Conservation (phyloP, 495 filamentous ascomycete genomes). For the Penicillium coffeae region DNA sequence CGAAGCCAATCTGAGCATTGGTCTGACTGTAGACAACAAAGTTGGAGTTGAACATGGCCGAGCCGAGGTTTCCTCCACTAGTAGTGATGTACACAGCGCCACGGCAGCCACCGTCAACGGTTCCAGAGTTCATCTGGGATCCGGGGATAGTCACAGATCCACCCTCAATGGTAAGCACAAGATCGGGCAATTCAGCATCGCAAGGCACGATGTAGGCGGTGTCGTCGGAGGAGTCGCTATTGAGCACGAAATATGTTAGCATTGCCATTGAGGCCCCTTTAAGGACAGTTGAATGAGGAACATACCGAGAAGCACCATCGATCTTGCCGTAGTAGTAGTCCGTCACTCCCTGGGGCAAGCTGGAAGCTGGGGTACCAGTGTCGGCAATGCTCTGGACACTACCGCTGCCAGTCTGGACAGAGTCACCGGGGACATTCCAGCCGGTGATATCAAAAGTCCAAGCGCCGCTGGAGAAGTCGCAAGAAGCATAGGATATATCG, state of each 20-base stretch:
- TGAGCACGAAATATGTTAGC: not conserved
- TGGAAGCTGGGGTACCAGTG: constrained; percentile 69
- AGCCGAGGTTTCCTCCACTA: constrained; percentile 66
- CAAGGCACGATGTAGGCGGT: constrained; percentile 67
- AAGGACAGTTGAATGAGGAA: too few species aligned
- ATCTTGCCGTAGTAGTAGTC: constrained; percentile 58
- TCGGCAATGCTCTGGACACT: constrained; percentile 26
- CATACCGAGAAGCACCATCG: constrained; percentile 30
- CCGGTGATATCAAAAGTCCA: constrained; percentile 65
- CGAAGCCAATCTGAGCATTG: constrained; percentile 56
- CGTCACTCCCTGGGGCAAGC: constrained; percentile 53
- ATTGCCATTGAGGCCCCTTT: not conserved
- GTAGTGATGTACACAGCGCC: constrained; percentile 58
- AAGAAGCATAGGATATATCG: constrained; percentile 53
- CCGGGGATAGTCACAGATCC: constrained; percentile 41
- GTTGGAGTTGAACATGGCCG: constrained; percentile 71
- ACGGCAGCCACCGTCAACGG: constrained; percentile 47
- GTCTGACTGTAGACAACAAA: constrained; percentile 68
- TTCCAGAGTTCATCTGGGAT: constrained; percentile 36
- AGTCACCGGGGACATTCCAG: constrained; percentile 51
- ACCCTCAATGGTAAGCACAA: constrained; percentile 50
- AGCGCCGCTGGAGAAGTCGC: constrained; percentile 57
- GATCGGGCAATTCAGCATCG: constrained; percentile 52
- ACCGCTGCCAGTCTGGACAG: constrained; percentile 17
- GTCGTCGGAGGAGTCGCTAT: not conserved